Base-by-base conservation (phyloP, 176 grass and related monocot genomes). In the Eremochloa ophiuroides region DNA sequence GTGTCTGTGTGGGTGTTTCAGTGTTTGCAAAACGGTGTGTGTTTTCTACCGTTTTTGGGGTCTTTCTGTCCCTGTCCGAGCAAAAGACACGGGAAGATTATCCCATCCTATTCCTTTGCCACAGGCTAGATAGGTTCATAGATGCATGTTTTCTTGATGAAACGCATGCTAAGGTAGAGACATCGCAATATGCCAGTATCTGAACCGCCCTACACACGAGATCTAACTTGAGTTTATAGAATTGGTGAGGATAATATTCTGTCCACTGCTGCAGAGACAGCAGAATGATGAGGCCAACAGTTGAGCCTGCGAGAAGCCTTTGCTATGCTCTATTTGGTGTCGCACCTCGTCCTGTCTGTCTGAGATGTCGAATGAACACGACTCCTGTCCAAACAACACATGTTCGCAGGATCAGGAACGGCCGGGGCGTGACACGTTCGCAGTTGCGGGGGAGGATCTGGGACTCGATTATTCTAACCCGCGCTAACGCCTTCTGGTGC, bases 201-300 rank as follows among this genome's bases (percentile, higher is more conserved):
- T 18, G 42, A 89, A 44, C 87, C 22, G 76, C 71, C 71, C 82
- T 69, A 69, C 68, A 28, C 3, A 17, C 63, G 28, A 69, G 74
- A 63, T 85, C 62, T 71, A 20, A 7, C 33, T 5, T 55, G 7
- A 1, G 30, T 26, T 40, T 66, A 62, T 70, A 27, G 71, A 43
- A 75, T 44, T 22, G 15, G 12, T 7, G 28, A 62, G 40, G 50
- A 53, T 63, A 69, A 33, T 37, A 62, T 84, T 20, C 3, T 76
- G 82, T 81, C 77, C 77, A 22, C 66, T 14, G 34, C 43, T 44
- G 9, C 76, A 55, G 2, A 43, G 66, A 66, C 71, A 76, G 18
- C 42, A 44, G 15, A 69, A 69, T 80, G 27, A 69, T 53, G 61
- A 48, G 28, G 29, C 29, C 37, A 38, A 38, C n/a, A n/a, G n/a